Conservation (phyloP, 768 basidiomycete species). For the Saitozyma sp. region DNA sequence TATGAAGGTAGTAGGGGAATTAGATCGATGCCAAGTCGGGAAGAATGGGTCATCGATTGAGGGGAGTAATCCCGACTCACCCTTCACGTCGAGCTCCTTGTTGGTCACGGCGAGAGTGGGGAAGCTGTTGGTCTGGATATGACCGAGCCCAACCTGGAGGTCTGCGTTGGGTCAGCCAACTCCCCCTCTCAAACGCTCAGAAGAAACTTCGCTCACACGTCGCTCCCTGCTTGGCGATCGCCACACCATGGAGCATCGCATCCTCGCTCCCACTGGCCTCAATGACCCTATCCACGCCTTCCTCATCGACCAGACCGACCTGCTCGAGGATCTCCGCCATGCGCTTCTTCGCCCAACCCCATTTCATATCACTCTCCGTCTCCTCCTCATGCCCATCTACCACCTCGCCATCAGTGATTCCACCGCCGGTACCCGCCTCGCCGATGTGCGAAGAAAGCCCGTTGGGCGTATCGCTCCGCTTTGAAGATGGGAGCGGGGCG, state of each 20-base stretch:
- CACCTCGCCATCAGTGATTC: conserved; percentile 31
- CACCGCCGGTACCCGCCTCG: conserved; percentile 24
- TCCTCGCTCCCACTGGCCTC: conserved; percentile 45
- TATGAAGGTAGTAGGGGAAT: background rate
- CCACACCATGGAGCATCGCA: conserved; percentile 38
- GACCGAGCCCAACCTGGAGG: conserved; percentile 40
- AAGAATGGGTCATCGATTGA: background rate
- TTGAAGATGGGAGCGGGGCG: conserved; percentile 23
- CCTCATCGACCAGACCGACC: conserved; percentile 35
- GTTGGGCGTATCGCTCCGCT: conserved; percentile 1
- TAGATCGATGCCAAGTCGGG: background rate
- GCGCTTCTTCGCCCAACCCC: conserved; percentile 34
- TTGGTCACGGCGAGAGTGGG: conserved; percentile 45
- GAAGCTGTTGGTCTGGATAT: conserved; percentile 39
- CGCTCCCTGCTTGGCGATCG: conserved; percentile 44
- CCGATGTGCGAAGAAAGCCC: conserved; percentile 18
- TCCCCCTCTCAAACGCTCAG: background rate
- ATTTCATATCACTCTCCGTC: conserved; percentile 37
- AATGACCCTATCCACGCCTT: conserved; percentile 45
- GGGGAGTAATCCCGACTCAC: conserved; percentile 13
- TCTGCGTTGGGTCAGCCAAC: conserved; percentile 9
- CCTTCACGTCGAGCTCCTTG: conserved; percentile 45
- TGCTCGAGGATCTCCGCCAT: conserved; percentile 26
- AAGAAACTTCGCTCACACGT: conserved; percentile 27
- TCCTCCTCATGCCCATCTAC: conserved; percentile 15